Base-by-base conservation (phyloP, 177 flowering plant genomes). In the Vitis hybrid region DNA sequence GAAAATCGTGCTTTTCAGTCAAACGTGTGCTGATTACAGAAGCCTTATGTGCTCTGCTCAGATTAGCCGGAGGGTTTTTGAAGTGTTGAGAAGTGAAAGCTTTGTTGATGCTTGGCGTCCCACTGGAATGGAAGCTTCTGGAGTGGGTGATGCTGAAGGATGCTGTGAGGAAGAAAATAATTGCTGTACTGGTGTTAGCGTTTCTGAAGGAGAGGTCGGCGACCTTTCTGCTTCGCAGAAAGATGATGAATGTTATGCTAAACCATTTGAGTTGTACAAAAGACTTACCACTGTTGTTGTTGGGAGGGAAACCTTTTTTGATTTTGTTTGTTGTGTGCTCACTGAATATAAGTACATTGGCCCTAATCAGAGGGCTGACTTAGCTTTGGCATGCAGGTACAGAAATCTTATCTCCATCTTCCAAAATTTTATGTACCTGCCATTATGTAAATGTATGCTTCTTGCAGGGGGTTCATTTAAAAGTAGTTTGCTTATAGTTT, bases 1-100 rank as follows among this genome's bases (percentile, higher is more conserved):
- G 58, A 24, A 18, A 19, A 17, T 60, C 60, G 40, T 35, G 40
- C 6, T 35, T 35, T 35, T 35, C 40, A 6, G 40, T 35, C 6
- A 3, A 35, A 35, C 6, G 5, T 46, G 27, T 57, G 30, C 64
- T 57, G 70, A 66, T 54, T 60, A 21, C 56, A 35, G 40, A 35
- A 6, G 27, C 17, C 65, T 15, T n/a, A 55, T 72, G 62, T 64
- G 62, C 21, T 35, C 68, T 73, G 63, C 19, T 67, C 90, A 95
- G 99, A 95, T 95, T 48, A 93, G 99, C 83, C 80, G 77, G 71
- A 84, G 97, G 78, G 98, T 93, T 52, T 91, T 93, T 75, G 93
- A 86, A 62, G 60, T 85, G 81, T 75, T 88, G 78, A 89, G 82
- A 82, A 81, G 75, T 58, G 86, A 84, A 76, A 71, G 65, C 67